phyloP scores from a whole-genome alignment of 495 filamentous ascomycete genomes.

The Viridothelium virens region DNA sequence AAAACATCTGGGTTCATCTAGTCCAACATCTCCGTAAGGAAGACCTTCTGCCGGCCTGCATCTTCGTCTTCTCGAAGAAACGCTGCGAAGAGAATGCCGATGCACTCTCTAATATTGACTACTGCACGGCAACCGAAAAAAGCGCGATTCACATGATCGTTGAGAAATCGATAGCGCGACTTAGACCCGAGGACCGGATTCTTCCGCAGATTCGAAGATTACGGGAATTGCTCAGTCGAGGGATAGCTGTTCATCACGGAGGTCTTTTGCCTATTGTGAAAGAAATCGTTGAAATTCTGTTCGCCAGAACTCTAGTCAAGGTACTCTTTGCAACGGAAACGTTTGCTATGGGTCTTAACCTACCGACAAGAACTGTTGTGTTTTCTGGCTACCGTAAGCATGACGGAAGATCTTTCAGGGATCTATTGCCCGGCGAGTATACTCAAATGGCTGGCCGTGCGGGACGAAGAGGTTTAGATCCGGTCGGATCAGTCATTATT shows the following conservation, averaged over 20 bases:
- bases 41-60: constrained; percentile 79
- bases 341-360: constrained; percentile 95
- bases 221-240: constrained; percentile 74
- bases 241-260: constrained; percentile 94
- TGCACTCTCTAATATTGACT: constrained; percentile 88
- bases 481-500: constrained; percentile 88
- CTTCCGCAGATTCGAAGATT: constrained; percentile 86
- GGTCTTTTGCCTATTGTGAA: constrained; percentile 94
- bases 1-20: constrained; percentile 92
- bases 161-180: constrained; percentile 84
- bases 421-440: constrained; percentile 89
- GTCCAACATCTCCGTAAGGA: constrained; percentile 84
- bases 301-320: constrained; percentile 89
- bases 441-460: constrained; percentile 98
- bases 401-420: constrained; percentile 83
- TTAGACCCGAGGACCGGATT: constrained; percentile 82
- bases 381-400: constrained; percentile 97
- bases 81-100: constrained; percentile 95
- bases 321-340: constrained; percentile 96
- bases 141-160: constrained; percentile 96
- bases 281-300: constrained; percentile 94
- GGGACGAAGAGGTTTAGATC: constrained; percentile 84
- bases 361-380: constrained; percentile 92
- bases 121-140: constrained; percentile 85
- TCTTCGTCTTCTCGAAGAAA: constrained; percentile 98